A percentile compares a stretch with the other conserved stretches of the same genome.
Evolutionary conservation across 2,329 filamentous ascomycete genomes (phyloP).

Genomic region (Apiospora saccharicola): DNA sequence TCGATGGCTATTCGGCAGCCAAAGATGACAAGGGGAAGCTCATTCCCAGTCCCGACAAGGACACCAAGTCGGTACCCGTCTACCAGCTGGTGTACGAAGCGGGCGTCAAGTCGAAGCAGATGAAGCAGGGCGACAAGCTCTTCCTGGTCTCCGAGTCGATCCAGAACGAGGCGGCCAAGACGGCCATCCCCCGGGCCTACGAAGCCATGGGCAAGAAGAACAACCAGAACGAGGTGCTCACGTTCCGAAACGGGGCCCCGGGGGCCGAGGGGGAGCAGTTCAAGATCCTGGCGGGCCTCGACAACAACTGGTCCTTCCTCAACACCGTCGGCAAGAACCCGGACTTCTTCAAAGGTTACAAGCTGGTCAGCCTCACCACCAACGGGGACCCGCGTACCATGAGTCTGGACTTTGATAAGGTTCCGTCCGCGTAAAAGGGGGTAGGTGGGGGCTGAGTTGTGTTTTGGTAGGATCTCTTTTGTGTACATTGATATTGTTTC

Average conservation of each 20-base stretch:
- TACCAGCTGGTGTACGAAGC: neutral
- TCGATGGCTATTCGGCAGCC: neutral
- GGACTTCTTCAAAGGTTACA: neutral
- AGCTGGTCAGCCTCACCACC: neutral
- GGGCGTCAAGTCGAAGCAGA: neutral
- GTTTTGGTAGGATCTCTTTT: too few relatives aligned
- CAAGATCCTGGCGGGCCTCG: conserved; percentile 9
- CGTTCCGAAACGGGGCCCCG: neutral
- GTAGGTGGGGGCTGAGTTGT: too few relatives aligned
- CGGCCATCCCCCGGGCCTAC: neutral
- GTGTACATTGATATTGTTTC: too few relatives aligned
- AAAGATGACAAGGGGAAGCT: neutral
- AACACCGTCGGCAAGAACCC: neutral
- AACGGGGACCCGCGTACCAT: neutral
- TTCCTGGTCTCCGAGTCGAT: neutral
- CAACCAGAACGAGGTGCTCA: neutral
- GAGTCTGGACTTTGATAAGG: conserved; percentile 1
- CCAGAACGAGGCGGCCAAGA: neutral
- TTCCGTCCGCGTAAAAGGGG: neutral
- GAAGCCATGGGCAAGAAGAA: neutral
- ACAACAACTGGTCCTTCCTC: neutral
- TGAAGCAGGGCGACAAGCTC: neutral
- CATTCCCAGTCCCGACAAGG: neutral
- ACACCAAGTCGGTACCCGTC: neutral
- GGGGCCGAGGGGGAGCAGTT: neutral